Percentiles rank a stretch among this genome's conserved stretches.
Evolutionary conservation across 805 yeast species (phyloP).

Genomic region (Pichia kluyveri): DNA sequence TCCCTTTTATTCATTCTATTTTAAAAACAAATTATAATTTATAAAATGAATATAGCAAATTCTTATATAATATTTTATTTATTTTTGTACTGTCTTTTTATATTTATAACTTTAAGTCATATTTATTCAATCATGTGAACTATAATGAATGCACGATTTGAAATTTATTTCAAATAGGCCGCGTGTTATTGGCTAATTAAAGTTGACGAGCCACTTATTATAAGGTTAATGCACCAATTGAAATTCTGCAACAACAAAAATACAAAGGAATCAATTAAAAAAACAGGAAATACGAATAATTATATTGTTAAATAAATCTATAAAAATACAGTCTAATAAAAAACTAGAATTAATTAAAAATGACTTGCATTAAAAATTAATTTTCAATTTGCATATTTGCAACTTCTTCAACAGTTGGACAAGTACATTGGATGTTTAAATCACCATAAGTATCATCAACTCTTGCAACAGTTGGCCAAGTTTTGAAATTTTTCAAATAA

Average conservation of each 20-base stretch:
- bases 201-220: no score
- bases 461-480: conserved; percentile 94
- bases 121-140: background rate
- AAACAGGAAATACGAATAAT: background rate
- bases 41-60: background rate
- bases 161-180: no score
- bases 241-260: no score
- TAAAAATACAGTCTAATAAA: background rate
- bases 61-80: background rate
- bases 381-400: conserved; percentile 24
- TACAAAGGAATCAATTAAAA: background rate
- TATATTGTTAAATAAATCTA: background rate
- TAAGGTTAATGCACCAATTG: no score
- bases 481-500: conserved; percentile 63
- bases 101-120: background rate
- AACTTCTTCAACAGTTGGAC: conserved; percentile 78
- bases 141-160: no score
- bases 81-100: background rate
- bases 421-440: conserved; percentile 83
- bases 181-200: no score
- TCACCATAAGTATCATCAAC: conserved; percentile 95
- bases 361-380: background rate
- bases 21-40: background rate
- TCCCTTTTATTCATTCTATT: conserved; percentile 7
- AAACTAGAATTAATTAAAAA: background rate